A percentile compares a stretch with the other conserved stretches of the same genome.
Evolutionary conservation across 371 early-diverging fungal genomes (phyloP).

Genomic region (Mucor lusitanicus): DNA sequence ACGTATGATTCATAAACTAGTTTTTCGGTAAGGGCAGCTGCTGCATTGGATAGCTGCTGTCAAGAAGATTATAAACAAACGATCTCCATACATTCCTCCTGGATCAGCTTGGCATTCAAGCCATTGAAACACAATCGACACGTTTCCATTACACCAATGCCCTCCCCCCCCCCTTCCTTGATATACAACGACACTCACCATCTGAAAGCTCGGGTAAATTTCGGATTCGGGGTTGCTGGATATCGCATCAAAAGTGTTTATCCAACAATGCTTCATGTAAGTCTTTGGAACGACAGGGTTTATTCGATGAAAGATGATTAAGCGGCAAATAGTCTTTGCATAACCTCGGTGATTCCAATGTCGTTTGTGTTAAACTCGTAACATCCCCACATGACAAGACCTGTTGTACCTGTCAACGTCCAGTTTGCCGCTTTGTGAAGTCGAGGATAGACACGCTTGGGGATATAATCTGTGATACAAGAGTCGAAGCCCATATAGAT

Average conservation of each 20-base stretch:
- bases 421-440: conserved; percentile 64
- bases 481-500: conserved; percentile 79
- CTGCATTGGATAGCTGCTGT: no score
- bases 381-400: conserved; percentile 82
- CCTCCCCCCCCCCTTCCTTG: no score
- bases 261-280: no score
- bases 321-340: conserved; percentile 80
- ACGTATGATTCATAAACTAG: neutral
- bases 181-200: no score
- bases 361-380: conserved; percentile 95
- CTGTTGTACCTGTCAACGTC: conserved; percentile 68
- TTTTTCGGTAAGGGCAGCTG: neutral
- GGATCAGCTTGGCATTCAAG: no score
- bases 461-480: conserved; percentile 83
- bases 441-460: conserved; percentile 64
- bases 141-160: no score
- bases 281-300: no score
- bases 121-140: no score
- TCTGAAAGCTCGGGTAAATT: neutral
- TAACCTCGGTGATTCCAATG: conserved; percentile 88
- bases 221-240: neutral
- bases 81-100: no score
- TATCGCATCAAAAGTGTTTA: no score
- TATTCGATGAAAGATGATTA: conserved; percentile 23
- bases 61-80: no score